Conservation (phyloP, 371 early-diverging fungal genomes). For the Syncephalis fuscata region DNA sequence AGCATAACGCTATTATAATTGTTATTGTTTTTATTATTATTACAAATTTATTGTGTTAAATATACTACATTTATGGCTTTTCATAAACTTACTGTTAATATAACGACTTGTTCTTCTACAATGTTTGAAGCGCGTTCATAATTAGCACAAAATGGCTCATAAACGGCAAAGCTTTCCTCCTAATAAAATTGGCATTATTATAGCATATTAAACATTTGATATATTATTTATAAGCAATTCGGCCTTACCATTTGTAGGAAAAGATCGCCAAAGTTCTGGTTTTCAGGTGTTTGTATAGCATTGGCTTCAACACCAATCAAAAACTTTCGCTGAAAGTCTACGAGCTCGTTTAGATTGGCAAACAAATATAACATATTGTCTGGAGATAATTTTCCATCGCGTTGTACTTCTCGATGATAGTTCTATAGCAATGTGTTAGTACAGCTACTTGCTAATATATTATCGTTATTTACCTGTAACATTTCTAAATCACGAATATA, state of each 20-base stretch:
- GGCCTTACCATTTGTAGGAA: constrained; percentile 39
- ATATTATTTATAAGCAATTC: not conserved
- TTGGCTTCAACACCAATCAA: constrained; percentile 79
- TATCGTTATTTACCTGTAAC: constrained; percentile 31
- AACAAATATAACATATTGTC: constrained; percentile 69
- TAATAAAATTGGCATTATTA: no score
- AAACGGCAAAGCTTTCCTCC: constrained; percentile 82
- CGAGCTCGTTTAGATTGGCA: constrained; percentile 77
- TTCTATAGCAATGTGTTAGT: no score
- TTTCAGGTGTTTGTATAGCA: constrained; percentile 44
- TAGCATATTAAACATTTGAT: constrained; percentile 3
- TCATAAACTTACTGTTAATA: constrained; percentile 17
- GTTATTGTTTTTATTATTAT: no score
- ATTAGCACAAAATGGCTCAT: constrained; percentile 90
- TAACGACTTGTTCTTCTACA: constrained; percentile 25
- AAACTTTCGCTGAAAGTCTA: constrained; percentile 93
- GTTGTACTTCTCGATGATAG: no score
- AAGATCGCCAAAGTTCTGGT: constrained; percentile 74
- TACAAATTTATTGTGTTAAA: no score
- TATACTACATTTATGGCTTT: no score
- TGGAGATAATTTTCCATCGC: constrained; percentile 6
- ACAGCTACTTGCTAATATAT: no score
- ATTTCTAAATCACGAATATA: constrained; percentile 82
- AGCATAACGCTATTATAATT: constrained; percentile 26
- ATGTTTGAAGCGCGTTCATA: constrained; percentile 59